phyloP scores from a whole-genome alignment of 805 yeast genomes.

The Yarrowia porcina region DNA sequence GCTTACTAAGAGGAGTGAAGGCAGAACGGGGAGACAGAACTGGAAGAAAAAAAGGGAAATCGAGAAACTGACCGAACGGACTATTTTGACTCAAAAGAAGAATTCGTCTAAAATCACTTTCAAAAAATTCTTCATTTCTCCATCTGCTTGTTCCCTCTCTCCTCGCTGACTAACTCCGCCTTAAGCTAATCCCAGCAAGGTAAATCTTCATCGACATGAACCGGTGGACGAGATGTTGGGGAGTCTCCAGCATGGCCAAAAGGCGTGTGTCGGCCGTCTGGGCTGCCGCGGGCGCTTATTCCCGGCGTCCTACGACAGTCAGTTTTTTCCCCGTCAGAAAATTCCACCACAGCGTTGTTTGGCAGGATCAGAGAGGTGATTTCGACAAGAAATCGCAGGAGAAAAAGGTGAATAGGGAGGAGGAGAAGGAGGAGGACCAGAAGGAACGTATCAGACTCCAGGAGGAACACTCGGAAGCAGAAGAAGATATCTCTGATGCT shows the following conservation, averaged over 20 bases:
- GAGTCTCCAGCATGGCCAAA: slow-evolving; percentile 4
- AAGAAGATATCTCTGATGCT: neutral
- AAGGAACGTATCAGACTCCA: too few species aligned
- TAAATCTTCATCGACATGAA: slow-evolving; percentile 21
- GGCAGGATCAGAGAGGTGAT: neutral
- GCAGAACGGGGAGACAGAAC: too few species aligned
- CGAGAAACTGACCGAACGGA: too few species aligned
- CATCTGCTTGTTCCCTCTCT: too few species aligned
- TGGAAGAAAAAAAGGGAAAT: too few species aligned
- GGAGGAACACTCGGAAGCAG: neutral
- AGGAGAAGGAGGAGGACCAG: neutral
- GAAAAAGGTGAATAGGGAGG: neutral
- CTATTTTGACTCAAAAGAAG: too few species aligned
- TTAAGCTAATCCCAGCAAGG: slow-evolving; percentile 13
- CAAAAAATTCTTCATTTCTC: too few species aligned
- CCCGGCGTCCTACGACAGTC: neutral
- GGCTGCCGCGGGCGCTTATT: neutral
- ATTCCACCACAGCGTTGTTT: neutral
- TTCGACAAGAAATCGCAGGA: neutral
- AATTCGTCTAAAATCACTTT: too few species aligned
- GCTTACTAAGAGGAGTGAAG: neutral
- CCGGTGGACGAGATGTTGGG: slow-evolving; percentile 19
- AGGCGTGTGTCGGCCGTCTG: neutral
- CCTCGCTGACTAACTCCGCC: too few species aligned
- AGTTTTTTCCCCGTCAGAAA: neutral